Evolutionary conservation across 352 stramenopile species (phyloP), one percentile per base, ranked within the genome.

Genomic region (Elongisporangium senticosum): DNA sequence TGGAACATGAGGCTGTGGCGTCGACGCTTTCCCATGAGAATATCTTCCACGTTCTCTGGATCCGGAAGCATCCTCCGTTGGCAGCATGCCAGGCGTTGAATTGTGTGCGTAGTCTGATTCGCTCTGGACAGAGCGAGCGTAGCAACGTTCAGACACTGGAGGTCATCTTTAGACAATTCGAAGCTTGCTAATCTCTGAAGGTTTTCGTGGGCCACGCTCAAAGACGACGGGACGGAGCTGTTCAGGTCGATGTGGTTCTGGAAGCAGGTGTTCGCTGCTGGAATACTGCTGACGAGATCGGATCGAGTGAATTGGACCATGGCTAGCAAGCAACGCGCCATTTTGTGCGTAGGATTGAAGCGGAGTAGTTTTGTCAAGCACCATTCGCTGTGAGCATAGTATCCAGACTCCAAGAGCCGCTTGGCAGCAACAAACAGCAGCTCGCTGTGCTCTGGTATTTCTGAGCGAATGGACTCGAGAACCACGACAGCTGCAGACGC

Each of bases 311-410:
- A 43, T 43, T 43, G 33, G 33, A 43, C 33, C 33, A 43, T 43
- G 11, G 33, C 33, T 10, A 43, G 33, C 33, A 43, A 43, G 33
- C 33, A 43, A 10, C 33, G 33, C 17, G 33, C 33, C 33, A 43
- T 43, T 14, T 43, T 10, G 33, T 43, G 33, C 33, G 33, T 4
- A 43, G 33, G 33, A 43, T 43, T 43, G 2, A 43, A 43, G 1
- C 33, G 2, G 33, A 63, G 0, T 43, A 64, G n/a, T 59, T 28
- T 53, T 28, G 53, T 13, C 1, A 81, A 49, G 10, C 73, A 53
- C 13, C 55, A 51, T 49, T 19, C 28, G 49, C 67, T 67, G 8
- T 68, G 56, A 5, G 21, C 43, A 50, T 74, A 81, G 40, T 76
- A 78, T 2, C 69, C 69, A 8, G 49, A 40, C 7, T 60, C 59